phyloP scores from a whole-genome alignment of 129 eudicot species.

The Sambucus nigra region DNA sequence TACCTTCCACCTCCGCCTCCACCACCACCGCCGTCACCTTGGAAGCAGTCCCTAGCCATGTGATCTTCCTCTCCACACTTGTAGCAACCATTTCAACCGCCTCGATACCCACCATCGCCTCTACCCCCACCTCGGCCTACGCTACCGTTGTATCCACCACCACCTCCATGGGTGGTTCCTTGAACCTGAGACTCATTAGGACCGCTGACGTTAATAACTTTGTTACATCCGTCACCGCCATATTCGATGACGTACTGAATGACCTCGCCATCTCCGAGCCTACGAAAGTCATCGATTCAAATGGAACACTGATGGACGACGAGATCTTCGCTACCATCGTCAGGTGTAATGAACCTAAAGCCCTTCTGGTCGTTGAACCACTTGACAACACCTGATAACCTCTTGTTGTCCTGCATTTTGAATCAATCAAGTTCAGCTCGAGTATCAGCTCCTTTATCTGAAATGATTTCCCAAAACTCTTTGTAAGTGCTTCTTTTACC shows the following conservation, averaged over 20 bases:
- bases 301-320: constrained; percentile 72
- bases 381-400: constrained; percentile 57
- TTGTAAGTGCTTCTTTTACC: too few relatives aligned
- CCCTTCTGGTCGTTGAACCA: constrained; percentile 85
- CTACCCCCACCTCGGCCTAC: constrained; percentile 25
- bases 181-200: constrained; percentile 57
- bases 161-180: constrained; percentile 52
- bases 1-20: constrained; percentile 63
- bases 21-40: constrained; percentile 30
- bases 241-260: constrained; percentile 49
- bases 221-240: constrained; percentile 59
- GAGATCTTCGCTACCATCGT: constrained; percentile 65
- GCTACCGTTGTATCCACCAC: too few relatives aligned
- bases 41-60: constrained; percentile 14
- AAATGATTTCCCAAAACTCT: too few relatives aligned
- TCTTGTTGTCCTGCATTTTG: constrained; percentile 39
- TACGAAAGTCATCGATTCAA: constrained; percentile 64
- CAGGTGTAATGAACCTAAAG: constrained; percentile 76
- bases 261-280: constrained; percentile 60
- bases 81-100: constrained; percentile 28
- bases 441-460: too few relatives aligned
- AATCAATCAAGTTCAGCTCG: too few relatives aligned
- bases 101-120: constrained; percentile 10
- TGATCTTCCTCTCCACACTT: constrained; percentile 20
- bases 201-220: constrained; percentile 73